Evolutionary conservation across 805 yeast genomes (phyloP).

Genomic region (Ogataea methanolica): DNA sequence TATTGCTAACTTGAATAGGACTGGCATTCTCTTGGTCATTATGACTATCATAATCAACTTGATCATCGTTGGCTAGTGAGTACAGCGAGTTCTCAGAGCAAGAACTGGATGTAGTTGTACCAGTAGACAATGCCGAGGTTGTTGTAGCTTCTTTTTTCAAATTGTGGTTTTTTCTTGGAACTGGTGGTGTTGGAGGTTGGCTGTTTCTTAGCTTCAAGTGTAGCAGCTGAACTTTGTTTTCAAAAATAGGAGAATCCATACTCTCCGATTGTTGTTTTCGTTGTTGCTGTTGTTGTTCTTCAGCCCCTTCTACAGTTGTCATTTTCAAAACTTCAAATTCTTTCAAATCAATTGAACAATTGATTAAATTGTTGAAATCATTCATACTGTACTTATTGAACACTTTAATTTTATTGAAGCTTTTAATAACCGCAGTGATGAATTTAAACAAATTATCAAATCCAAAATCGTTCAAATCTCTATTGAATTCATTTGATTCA

Average conservation of each 20-base stretch:
- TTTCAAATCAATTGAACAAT: constrained; percentile 18
- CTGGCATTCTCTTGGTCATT: too few relatives aligned
- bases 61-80: constrained; percentile 10
- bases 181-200: constrained; percentile 24
- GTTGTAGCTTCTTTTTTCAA: not conserved
- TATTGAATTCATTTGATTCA: constrained; percentile 20
- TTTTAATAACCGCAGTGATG: constrained; percentile 18
- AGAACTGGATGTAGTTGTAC: constrained; percentile 4
- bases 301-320: not conserved
- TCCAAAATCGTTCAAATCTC: constrained; percentile 23
- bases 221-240: constrained; percentile 1
- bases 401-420: constrained; percentile 18
- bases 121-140: not conserved
- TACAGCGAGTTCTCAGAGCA: not conserved
- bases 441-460: constrained; percentile 31
- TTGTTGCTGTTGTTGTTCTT: constrained; percentile 1
- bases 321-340: constrained; percentile 22
- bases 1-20: too few relatives aligned
- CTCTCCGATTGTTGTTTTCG: not conserved
- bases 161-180: constrained; percentile 11
- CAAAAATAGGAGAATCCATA: constrained; percentile 5
- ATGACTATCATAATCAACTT: not conserved
- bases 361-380: constrained; percentile 21
- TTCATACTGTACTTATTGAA: constrained; percentile 12
- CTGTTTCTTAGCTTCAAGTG: constrained; percentile 10